phyloP scores from a whole-genome alignment of 78 protist species.

The Isochrysis galbana region DNA sequence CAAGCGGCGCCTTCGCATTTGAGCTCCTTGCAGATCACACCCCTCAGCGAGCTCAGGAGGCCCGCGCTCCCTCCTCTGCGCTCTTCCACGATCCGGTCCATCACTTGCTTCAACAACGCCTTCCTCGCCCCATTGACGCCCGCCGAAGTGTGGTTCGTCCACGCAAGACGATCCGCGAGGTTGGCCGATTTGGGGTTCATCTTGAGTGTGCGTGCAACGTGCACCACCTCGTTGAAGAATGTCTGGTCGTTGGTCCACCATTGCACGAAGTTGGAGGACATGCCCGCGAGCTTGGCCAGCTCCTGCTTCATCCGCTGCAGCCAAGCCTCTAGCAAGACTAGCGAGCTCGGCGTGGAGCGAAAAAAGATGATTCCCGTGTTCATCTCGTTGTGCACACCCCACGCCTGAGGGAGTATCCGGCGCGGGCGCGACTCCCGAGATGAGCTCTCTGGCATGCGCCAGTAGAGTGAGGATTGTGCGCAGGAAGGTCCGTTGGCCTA shows the following conservation, averaged over 20 bases:
- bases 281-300: not conserved
- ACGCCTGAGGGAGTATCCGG: not conserved
- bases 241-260: constrained; percentile 16
- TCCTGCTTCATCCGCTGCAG: not conserved
- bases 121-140: not conserved
- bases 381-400: not conserved
- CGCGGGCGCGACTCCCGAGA: too few relatives aligned
- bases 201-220: not conserved
- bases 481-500: too few relatives aligned
- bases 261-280: not conserved
- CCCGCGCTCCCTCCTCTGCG: not conserved
- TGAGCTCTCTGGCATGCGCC: too few relatives aligned
- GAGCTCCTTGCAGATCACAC: not conserved
- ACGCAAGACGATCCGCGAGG: not conserved
- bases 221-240: not conserved
- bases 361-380: not conserved
- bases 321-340: not conserved
- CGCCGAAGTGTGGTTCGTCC: not conserved
- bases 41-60: too few relatives aligned
- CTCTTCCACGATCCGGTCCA: not conserved
- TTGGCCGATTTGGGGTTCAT: too few relatives aligned
- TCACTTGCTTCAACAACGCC: not conserved
- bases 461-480: too few relatives aligned
- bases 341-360: not conserved
- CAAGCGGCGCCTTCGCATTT: not conserved